Base-by-base conservation (phyloP, 1,139 yeast genomes). In the Suhomyces chickasaworum region DNA sequence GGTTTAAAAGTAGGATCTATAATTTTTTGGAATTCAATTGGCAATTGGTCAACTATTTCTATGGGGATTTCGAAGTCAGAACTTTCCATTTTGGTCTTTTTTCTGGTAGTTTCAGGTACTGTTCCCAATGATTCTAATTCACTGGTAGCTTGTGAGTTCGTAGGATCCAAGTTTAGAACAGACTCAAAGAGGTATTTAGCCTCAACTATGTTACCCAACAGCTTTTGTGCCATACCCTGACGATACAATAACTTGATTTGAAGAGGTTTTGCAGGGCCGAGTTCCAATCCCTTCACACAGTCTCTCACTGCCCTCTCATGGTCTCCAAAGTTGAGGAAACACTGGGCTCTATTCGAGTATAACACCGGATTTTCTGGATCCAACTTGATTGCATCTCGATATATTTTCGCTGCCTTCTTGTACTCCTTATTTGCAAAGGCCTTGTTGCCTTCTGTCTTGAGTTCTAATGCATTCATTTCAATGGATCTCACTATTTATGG, bases 311-410 rank as follows among this genome's bases (percentile, higher is more conserved):
- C 95, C 35, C 80, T 75, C 3, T 69, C 66, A 69, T 76, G 81
- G 38, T 77, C 75, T 7, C 73, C 64, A 5, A 85, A 66, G 54
- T 84, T 81, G 44, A 87, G 64, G 54, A 81, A 77, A 23, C 90
- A 80, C 61, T 88, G 84, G 2, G 97, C 95, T 45, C 91, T 71
- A 63, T 91, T 91, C 12, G 96, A 83, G 61, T 79, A 86, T 5
- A 89, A 71, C 4, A 86, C 77, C 0, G 96, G 77, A 56, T 84
- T 83, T 4, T 58, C 47, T 0, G 82, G 76, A 50, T 83, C 85
- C 37, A 78, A 48, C 8, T 68, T 71, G 34, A 88, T 74, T 4
- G 96, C 95, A 52, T 80, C 79, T 3, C 85, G 68, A 63, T 91
- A 91, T 3, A 77, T 66, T 32, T 72, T 66, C 7, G 82, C 78